These are phyloP conservation scores for Kluyveromyces wickerhamii DNA, from an alignment of 805 yeast species.

Conservation along the genomic window DNA sequence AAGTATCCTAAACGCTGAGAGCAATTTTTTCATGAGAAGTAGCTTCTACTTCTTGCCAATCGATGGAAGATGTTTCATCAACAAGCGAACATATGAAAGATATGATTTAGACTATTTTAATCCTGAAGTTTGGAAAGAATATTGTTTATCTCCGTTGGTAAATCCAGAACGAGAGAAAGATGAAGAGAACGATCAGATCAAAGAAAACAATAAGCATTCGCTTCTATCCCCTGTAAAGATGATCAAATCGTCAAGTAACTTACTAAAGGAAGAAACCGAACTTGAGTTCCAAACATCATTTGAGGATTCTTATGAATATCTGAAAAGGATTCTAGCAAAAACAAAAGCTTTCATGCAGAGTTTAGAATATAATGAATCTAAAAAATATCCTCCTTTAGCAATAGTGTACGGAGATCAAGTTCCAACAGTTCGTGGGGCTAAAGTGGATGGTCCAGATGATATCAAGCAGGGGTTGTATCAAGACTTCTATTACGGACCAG, in stretches of 20 bases:
- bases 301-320: constrained; percentile 57
- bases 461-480: constrained; percentile 65
- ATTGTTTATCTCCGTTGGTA: constrained; percentile 70
- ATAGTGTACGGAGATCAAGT: constrained; percentile 72
- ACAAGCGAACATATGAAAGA: constrained; percentile 47
- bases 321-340: constrained; percentile 49
- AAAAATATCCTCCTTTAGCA: constrained; percentile 75
- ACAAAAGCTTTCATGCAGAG: constrained; percentile 52
- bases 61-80: constrained; percentile 65
- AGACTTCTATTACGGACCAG: constrained; percentile 77
- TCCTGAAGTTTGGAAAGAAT: constrained; percentile 71
- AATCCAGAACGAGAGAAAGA: constrained; percentile 24
- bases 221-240: constrained; percentile 11
- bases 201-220: constrained; percentile 9
- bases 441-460: constrained; percentile 53
- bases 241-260: constrained; percentile 8
- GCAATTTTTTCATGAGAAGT: constrained; percentile 83
- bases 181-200: constrained; percentile 8
- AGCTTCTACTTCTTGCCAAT: constrained; percentile 72
- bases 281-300: constrained; percentile 25
- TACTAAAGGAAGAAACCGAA: constrained; percentile 3
- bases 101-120: constrained; percentile 70
- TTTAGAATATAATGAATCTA: constrained; percentile 43
- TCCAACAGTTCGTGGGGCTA: constrained; percentile 79
- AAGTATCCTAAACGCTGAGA: constrained; percentile 68